These are phyloP conservation scores for Epichloe bromicola DNA, from an alignment of 2,329 filamentous ascomycete genomes.

Conservation along the genomic window DNA sequence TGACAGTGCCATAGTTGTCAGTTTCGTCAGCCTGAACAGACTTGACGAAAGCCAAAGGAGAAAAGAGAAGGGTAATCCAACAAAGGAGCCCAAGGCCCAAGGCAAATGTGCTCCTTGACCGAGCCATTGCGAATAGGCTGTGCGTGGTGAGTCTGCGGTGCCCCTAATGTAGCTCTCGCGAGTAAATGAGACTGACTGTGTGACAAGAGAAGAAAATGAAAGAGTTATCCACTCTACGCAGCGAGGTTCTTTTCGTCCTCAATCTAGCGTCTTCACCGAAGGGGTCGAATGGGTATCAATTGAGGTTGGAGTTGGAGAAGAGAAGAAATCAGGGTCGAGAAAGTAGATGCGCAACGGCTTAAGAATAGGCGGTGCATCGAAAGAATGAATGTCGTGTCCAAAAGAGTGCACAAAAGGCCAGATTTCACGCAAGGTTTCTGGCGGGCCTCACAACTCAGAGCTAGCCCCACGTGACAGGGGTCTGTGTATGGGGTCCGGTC, in stretches of 20 bases:
- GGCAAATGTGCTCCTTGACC: conserved; percentile 56
- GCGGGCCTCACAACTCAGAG: neutral
- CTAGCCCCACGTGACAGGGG: conserved; percentile 19
- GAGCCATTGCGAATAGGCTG: conserved; percentile 30
- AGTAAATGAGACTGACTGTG: conserved; percentile 10
- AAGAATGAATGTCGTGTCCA: conserved; percentile 32
- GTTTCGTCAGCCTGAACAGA: conserved; percentile 60
- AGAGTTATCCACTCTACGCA: conserved; percentile 14
- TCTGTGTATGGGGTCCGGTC: neutral
- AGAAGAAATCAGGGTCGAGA: conserved; percentile 14
- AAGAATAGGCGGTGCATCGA: conserved; percentile 18
- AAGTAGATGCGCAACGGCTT: conserved; percentile 18
- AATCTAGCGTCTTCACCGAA: conserved; percentile 18
- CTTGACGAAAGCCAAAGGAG: conserved; percentile 74
- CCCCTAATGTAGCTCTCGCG: neutral
- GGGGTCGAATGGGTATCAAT: conserved; percentile 16
- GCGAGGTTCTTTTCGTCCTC: conserved; percentile 16
- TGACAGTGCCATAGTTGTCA: conserved; percentile 75
- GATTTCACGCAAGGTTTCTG: conserved; percentile 26
- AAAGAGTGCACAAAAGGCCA: conserved; percentile 32
- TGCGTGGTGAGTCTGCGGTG: conserved; percentile 10
- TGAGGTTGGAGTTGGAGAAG: conserved; percentile 11
- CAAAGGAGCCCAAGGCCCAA: conserved; percentile 78
- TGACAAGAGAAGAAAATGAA: conserved; percentile 11
- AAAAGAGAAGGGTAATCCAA: conserved; percentile 83